Conservation (phyloP, 2,329 filamentous ascomycete species). For the Botryotinia narcissicola region DNA sequence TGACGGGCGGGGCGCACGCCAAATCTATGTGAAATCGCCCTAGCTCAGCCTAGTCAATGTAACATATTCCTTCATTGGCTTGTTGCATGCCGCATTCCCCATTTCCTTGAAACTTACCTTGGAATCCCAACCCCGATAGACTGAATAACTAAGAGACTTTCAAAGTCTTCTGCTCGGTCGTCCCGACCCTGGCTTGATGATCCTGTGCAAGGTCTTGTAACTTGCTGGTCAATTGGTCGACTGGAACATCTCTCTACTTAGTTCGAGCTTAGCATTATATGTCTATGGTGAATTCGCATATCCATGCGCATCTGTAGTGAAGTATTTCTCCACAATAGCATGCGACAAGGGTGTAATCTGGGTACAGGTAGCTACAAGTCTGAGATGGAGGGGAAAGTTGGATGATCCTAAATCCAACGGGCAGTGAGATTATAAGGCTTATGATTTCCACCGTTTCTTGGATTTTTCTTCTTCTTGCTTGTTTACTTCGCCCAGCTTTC, state of each 20-base stretch:
- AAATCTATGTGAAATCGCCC: background rate
- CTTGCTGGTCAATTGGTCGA: background rate
- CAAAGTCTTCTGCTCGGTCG: background rate
- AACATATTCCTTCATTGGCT: background rate
- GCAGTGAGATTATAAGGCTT: conserved; percentile 7
- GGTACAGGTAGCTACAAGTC: background rate
- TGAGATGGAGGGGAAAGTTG: background rate
- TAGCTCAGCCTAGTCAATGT: background rate
- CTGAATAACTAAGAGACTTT: background rate
- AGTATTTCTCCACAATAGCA: background rate
- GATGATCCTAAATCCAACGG: background rate
- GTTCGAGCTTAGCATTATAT: background rate
- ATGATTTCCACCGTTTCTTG: background rate
- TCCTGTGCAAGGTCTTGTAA: background rate
- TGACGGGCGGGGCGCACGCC: background rate
- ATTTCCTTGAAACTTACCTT: background rate
- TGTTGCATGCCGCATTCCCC: background rate
- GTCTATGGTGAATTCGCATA: background rate
- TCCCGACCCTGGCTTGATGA: background rate
- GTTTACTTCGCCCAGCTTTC: conserved; percentile 1
- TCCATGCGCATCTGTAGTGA: background rate
- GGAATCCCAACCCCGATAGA: background rate
- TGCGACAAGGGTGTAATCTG: conserved; percentile 11
- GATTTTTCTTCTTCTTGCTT: background rate
- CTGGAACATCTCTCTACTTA: background rate